Conservation (phyloP, 1,284 basidiomycete genomes). For the Trametes pubescens region DNA sequence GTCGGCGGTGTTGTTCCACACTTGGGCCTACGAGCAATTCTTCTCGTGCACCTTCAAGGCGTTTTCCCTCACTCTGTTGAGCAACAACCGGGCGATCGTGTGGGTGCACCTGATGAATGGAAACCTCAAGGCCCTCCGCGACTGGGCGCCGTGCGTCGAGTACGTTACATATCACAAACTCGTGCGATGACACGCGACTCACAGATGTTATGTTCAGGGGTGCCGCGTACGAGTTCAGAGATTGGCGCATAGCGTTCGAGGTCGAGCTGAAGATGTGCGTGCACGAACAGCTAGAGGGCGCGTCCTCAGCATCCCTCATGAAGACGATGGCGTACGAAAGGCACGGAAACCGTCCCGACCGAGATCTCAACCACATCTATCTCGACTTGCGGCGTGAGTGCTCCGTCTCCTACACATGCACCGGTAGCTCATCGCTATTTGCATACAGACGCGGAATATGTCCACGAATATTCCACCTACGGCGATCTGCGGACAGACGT, state of each 20-base stretch:
- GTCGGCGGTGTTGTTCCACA: conserved; percentile 27
- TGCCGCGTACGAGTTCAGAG: conserved; percentile 35
- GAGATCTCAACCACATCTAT: conserved; percentile 41
- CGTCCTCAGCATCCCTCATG: conserved; percentile 30
- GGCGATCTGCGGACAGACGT: conserved; percentile 34
- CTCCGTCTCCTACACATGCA: neutral
- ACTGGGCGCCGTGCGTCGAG: conserved; percentile 35
- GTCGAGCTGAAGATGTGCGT: conserved; percentile 42
- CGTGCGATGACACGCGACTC: neutral
- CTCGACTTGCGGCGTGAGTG: conserved; percentile 43
- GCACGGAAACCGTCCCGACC: conserved; percentile 31
- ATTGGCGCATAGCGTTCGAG: conserved; percentile 45
- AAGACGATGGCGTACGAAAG: conserved; percentile 33
- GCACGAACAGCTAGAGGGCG: conserved; percentile 31
- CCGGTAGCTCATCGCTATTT: neutral
- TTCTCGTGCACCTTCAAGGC: conserved; percentile 42
- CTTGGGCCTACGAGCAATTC: conserved; percentile 38
- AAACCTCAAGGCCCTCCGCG: conserved; percentile 34
- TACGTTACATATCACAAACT: conserved; percentile 15
- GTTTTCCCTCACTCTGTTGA: conserved; percentile 37
- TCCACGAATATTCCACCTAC: conserved; percentile 43
- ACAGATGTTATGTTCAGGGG: conserved; percentile 16
- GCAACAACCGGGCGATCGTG: conserved; percentile 39
- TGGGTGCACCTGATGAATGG: conserved; percentile 39
- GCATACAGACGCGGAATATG: conserved; percentile 38